Conservation (phyloP, 148 eudicot species). For the Gaultheria prostrata region DNA sequence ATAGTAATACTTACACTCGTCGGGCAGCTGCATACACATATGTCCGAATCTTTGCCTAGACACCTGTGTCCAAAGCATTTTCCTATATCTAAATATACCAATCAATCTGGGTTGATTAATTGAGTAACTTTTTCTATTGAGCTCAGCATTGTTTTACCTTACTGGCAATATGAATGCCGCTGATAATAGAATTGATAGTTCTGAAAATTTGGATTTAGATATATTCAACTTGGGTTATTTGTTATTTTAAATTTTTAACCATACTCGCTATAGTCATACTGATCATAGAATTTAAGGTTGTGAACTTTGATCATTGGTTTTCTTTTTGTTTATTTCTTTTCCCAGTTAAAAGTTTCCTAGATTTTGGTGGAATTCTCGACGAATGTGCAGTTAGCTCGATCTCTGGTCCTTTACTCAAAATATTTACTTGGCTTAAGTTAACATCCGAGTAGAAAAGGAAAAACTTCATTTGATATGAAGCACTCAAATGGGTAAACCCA, state of each 20-base stretch:
- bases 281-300: not conserved
- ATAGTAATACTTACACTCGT: no score
- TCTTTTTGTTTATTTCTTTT: not conserved
- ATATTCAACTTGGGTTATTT: not conserved
- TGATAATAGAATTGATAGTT: not conserved
- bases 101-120: not conserved
- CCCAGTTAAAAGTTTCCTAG: not conserved
- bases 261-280: not conserved
- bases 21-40: not conserved
- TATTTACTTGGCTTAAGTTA: not conserved
- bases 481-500: not conserved
- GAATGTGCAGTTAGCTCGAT: not conserved
- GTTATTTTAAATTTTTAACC: not conserved
- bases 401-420: not conserved
- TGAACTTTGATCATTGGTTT: not conserved
- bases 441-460: not conserved
- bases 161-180: not conserved
- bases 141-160: not conserved
- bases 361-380: not conserved
- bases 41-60: not conserved
- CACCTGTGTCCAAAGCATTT: not conserved
- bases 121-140: not conserved
- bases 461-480: not conserved
- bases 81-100: not conserved
- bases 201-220: not conserved